Evolutionary conservation across 257 asterid species (phyloP).

Genomic region (Osmanthus fragrans): DNA sequence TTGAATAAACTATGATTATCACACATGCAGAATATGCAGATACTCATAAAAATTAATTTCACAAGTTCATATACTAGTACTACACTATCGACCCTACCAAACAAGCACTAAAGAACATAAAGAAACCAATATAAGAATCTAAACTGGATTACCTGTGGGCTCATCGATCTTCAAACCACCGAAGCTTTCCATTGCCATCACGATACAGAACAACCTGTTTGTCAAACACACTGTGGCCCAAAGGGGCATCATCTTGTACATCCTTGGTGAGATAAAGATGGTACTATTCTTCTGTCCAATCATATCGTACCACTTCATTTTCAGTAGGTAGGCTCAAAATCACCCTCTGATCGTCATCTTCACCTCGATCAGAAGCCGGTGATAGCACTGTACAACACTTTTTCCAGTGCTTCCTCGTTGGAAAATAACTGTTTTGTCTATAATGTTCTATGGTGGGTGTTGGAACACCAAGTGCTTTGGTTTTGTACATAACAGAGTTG

Average conservation of each 20-base stretch:
- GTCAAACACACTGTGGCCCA: slow-evolving; percentile 83
- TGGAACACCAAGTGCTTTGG: neutral
- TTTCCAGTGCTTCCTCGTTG: too few relatives aligned
- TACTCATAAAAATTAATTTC: neutral
- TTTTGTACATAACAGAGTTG: neutral
- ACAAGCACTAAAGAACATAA: neutral
- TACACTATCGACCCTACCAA: neutral
- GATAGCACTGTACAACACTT: too few relatives aligned
- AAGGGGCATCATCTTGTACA: slow-evolving; percentile 88
- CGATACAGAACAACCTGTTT: slow-evolving; percentile 72
- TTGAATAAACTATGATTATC: too few relatives aligned
- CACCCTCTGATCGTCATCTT: too few relatives aligned
- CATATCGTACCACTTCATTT: slow-evolving; percentile 39
- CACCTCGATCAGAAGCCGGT: too few relatives aligned
- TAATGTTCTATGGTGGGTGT: neutral
- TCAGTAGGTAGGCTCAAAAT: too few relatives aligned
- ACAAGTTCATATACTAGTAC: neutral
- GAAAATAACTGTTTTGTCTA: too few relatives aligned
- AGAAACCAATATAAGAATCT: neutral
- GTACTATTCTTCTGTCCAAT: slow-evolving; percentile 89
- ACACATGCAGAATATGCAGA: neutral
- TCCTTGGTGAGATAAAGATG: slow-evolving; percentile 77
- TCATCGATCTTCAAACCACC: slow-evolving; percentile 77
- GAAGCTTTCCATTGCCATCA: slow-evolving; percentile 68
- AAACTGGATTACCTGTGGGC: slow-evolving; percentile 60